phyloP scores from a whole-genome alignment of 129 eudicot species.

The Escallonia rubra region DNA sequence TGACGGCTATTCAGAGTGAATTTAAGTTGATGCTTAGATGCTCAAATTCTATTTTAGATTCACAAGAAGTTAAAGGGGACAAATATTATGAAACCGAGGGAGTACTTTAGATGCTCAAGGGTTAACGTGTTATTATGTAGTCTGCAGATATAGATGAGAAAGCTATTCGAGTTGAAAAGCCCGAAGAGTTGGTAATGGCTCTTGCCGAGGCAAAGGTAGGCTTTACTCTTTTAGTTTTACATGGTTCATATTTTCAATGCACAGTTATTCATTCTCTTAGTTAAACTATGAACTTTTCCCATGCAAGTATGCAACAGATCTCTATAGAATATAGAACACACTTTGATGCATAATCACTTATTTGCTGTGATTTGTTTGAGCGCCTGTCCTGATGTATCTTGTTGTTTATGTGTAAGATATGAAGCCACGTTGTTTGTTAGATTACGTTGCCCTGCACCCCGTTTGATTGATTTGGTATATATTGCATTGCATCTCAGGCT shows the following conservation, averaged over 20 bases:
- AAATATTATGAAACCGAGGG: no score
- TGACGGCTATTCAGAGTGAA: no score
- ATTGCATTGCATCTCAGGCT: conserved; percentile 36
- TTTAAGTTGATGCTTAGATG: no score
- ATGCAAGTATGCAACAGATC: background rate
- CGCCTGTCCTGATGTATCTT: no score
- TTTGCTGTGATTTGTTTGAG: no score
- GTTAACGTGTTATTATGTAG: conserved; percentile 20
- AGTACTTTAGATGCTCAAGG: no score
- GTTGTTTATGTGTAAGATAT: no score
- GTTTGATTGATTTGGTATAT: background rate
- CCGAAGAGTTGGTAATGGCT: conserved; percentile 86
- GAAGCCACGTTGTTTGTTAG: no score
- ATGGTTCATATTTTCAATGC: background rate
- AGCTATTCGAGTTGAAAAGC: conserved; percentile 69
- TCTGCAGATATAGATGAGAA: conserved; percentile 94
- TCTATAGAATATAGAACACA: background rate
- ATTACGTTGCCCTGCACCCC: background rate
- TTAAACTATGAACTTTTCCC: background rate
- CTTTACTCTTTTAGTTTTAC: background rate
- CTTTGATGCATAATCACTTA: no score
- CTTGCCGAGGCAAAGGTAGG: conserved; percentile 86
- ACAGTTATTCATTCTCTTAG: no score
- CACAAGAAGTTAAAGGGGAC: no score
- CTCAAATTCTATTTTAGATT: background rate